phyloP scores from a whole-genome alignment of 257 asterid species.

The Nicotiana tabacum region DNA sequence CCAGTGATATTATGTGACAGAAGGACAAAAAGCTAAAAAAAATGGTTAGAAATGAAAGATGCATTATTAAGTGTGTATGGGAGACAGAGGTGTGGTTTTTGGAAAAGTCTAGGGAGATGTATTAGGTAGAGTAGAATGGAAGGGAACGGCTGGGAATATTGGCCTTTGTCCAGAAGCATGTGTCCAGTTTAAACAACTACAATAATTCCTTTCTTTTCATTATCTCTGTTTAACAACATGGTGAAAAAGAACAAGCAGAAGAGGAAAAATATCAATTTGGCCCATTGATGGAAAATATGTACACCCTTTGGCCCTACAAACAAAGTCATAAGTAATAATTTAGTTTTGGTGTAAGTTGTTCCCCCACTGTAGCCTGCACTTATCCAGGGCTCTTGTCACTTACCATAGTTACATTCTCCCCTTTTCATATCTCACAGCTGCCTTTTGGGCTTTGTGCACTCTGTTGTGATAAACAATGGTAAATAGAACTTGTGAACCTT shows the following conservation, averaged over 20 bases:
- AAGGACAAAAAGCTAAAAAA: neutral
- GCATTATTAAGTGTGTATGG: neutral
- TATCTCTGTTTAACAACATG: slow-evolving; percentile 19
- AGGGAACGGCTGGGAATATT: slow-evolving; percentile 62
- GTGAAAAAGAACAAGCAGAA: slow-evolving; percentile 48
- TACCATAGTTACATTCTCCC: slow-evolving; percentile 9
- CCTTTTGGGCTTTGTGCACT: slow-evolving; percentile 8
- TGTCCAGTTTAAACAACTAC: slow-evolving; percentile 44
- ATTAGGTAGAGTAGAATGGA: slow-evolving; percentile 56
- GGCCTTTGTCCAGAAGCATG: slow-evolving; percentile 60
- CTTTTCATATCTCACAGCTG: neutral
- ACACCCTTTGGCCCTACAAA: slow-evolving; percentile 9
- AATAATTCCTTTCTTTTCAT: slow-evolving; percentile 27
- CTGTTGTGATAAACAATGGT: neutral
- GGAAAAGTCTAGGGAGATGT: slow-evolving; percentile 23
- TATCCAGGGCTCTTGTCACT: slow-evolving; percentile 22
- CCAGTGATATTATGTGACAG: neutral
- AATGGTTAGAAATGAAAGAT: neutral
- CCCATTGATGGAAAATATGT: slow-evolving; percentile 19
- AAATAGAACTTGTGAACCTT: neutral
- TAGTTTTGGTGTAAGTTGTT: slow-evolving; percentile 8
- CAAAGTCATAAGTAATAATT: neutral
- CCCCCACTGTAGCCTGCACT: slow-evolving; percentile 11
- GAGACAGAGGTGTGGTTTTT: neutral
- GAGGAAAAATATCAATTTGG: slow-evolving; percentile 34